Conservation (phyloP, 2,329 filamentous ascomycete species). For the Fusarium musae region DNA sequence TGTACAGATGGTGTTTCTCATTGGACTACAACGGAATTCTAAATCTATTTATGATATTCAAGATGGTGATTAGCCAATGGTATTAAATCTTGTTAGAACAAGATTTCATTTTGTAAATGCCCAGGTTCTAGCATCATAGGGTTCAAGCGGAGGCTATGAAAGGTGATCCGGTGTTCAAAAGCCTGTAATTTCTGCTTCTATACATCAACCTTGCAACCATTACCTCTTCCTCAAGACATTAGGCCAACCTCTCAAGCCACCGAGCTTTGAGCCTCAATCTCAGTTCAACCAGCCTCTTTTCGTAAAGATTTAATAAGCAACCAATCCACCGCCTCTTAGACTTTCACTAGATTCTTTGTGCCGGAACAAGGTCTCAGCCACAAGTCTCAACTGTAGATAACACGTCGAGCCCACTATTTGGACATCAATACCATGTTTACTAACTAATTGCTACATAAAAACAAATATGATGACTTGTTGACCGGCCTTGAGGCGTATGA, state of each 20-base stretch:
- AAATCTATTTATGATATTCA: neutral
- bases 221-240: neutral
- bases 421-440: too few species aligned
- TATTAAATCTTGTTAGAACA: rapidly evolving
- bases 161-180: rapidly evolving
- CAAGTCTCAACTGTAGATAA: too few species aligned
- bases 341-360: neutral
- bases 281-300: neutral
- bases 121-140: rapidly evolving
- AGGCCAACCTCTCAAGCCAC: neutral
- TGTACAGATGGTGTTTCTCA: neutral
- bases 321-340: neutral
- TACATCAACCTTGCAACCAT: rapidly evolving
- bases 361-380: too few species aligned
- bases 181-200: rapidly evolving
- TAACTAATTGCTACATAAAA: too few species aligned
- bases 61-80: neutral
- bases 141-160: rapidly evolving
- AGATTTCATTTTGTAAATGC: neutral
- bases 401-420: too few species aligned
- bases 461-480: too few species aligned
- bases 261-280: neutral
- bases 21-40: rapidly evolving
- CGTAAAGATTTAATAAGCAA: too few species aligned
- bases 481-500: too few species aligned